Base-by-base conservation (phyloP, 306 rosid species). In the Luffa acutangula region DNA sequence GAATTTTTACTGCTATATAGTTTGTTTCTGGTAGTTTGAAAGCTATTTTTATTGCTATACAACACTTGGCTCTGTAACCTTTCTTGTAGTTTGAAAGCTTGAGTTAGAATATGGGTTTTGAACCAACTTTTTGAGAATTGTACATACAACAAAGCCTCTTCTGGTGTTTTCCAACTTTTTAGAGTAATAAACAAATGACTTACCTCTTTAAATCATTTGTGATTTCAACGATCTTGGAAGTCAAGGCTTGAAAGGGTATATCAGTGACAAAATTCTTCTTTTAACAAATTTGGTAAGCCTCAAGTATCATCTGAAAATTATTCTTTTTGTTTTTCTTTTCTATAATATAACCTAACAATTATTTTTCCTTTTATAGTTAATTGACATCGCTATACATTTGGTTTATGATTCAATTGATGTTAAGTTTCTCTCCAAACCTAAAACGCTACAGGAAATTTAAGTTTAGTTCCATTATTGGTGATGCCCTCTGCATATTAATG, bases 261-360 rank as follows among this genome's bases (percentile, higher is more conserved):
- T 93, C 80, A 90, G 91, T 79, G 96, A 89, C 77, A 89, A 88
- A 84, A 95, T 92, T 84, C 84, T 87, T 87, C 92, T 86, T 74
- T 86, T 95, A 96, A 63, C 94, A 60, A 90, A 95, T 89, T 88
- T 95, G 93, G 93, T 89, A 85, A 95, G 93, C 93, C 87, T 95
- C 93, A 90, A 92, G 99, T 90, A 92, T 87, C 93, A 80, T 45
- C 77, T 45, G 6, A 46, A 72, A 72, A 48, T 45, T 48, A 12
- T 21, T 46, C 76, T 41, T 33, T n/a, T 3, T 18, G 3, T 7
- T 39, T 4, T 9, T 14, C 51, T 45, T 70, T 43, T 45, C 33
- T 42, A 45, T 45, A 45, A 70, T 45, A 42, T 17, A 15, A 41
- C 52, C 75, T 3, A 41, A n/a, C 75, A 41, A 4, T 20, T 65